Conservation (phyloP, 768 basidiomycete species). For the Phaeotremella fagi region DNA sequence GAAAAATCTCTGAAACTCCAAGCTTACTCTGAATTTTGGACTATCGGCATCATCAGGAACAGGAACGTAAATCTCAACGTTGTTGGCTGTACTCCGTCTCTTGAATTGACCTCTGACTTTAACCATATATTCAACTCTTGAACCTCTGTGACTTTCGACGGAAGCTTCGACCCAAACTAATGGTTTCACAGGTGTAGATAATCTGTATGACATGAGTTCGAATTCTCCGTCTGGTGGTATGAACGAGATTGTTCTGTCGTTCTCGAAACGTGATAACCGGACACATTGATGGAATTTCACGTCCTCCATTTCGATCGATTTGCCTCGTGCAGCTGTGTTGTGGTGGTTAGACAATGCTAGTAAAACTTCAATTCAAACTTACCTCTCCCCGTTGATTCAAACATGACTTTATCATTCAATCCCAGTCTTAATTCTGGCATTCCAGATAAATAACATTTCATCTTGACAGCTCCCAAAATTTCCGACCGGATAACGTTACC, state of each 20-base stretch:
- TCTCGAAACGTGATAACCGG: constrained; percentile 91
- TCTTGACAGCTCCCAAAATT: constrained; percentile 97
- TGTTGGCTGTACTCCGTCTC: constrained; percentile 90
- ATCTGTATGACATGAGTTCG: constrained; percentile 96
- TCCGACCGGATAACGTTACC: constrained; percentile 96
- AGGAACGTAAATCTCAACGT: constrained; percentile 98
- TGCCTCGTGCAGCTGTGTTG: constrained; percentile 73
- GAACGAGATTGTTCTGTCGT: constrained; percentile 97
- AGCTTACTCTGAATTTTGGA: constrained; percentile 84
- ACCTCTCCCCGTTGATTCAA: constrained; percentile 94
- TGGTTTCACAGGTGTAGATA: constrained; percentile 93
- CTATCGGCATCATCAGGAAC: constrained; percentile 98
- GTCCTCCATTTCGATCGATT: constrained; percentile 99
- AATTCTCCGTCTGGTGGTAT: constrained; percentile 99
- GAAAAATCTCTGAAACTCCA: background rate
- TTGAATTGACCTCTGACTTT: constrained; percentile 96
- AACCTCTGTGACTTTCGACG: constrained; percentile 91
- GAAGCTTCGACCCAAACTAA: constrained; percentile 96
- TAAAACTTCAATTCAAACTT: constrained; percentile 44
- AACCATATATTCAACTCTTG: constrained; percentile 87
- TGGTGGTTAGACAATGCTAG: background rate
- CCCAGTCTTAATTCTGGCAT: constrained; percentile 97
- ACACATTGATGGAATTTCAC: constrained; percentile 99
- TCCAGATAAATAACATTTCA: constrained; percentile 99
- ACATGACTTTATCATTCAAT: constrained; percentile 99